These are phyloP conservation scores for Peronospora belbahrii DNA, from an alignment of 352 stramenopile species.

Conservation along the genomic window DNA sequence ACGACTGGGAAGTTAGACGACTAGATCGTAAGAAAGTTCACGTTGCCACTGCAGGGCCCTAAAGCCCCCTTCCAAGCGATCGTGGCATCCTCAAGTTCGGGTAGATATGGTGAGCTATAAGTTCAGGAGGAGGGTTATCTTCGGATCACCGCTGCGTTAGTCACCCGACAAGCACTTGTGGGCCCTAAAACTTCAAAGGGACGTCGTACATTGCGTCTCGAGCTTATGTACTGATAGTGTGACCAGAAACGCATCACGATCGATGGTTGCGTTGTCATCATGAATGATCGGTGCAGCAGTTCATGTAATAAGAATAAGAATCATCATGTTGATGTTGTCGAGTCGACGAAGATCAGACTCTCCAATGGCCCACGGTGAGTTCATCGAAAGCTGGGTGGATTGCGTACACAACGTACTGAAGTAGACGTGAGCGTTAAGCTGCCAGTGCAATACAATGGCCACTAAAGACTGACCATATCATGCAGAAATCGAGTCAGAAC, in stretches of 20 bases:
- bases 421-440: no score
- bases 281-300: slow-evolving; percentile 63
- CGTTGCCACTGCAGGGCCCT: slow-evolving; percentile 61
- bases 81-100: slow-evolving; percentile 56
- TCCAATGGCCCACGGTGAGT: no score
- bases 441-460: no score
- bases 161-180: slow-evolving; percentile 58
- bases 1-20: slow-evolving; percentile 44
- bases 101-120: slow-evolving; percentile 82
- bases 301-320: no score
- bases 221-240: slow-evolving; percentile 65
- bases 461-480: no score
- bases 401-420: no score
- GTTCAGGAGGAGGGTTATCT: slow-evolving; percentile 77
- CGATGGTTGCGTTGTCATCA: slow-evolving; percentile 64
- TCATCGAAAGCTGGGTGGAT: no score
- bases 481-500: no score
- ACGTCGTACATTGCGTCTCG: slow-evolving; percentile 71
- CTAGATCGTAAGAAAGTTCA: slow-evolving; percentile 74
- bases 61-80: slow-evolving; percentile 62
- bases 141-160: slow-evolving; percentile 67
- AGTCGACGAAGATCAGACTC: no score
- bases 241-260: slow-evolving; percentile 69
- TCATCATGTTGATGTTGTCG: no score
- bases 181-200: slow-evolving; percentile 48